Evolutionary conservation across 1,284 basidiomycete species (phyloP).

Genomic region (Anthracocystis setariae): DNA sequence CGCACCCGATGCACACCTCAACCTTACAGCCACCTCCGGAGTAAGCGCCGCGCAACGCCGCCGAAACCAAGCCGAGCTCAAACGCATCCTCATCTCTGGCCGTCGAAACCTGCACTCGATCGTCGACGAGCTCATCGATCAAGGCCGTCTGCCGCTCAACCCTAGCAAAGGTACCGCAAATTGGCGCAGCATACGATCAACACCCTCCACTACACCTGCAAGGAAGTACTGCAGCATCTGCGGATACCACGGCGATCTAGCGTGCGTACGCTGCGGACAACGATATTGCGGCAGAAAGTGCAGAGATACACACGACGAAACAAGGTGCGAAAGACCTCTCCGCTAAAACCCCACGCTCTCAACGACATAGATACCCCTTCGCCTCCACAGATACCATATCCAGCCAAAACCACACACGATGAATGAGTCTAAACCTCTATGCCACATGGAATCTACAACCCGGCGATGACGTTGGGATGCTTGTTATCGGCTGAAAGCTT

Average conservation of each 20-base stretch:
- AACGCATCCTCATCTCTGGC: constrained; percentile 25
- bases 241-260: constrained; percentile 37
- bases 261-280: constrained; percentile 36
- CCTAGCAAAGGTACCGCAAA: constrained; percentile 15
- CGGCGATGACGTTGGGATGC: constrained; percentile 38
- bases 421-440: too few relatives aligned
- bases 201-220: constrained; percentile 14
- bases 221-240: constrained; percentile 44
- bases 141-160: constrained; percentile 26
- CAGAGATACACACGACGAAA: constrained; percentile 41
- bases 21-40: too few relatives aligned
- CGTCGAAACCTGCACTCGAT: constrained; percentile 30
- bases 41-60: constrained; percentile 27
- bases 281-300: constrained; percentile 35
- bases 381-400: constrained; percentile 3
- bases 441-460: constrained; percentile 16
- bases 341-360: constrained; percentile 9
- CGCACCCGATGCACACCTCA: too few relatives aligned
- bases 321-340: constrained; percentile 35
- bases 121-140: constrained; percentile 36
- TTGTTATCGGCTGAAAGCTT: neutral
- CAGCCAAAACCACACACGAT: neutral
- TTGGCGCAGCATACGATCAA: constrained; percentile 25
- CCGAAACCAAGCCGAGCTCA: constrained; percentile 37
- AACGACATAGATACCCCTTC: neutral